phyloP scores from a whole-genome alignment of 2,329 filamentous ascomycete species.

The Zasmidium angulare region DNA sequence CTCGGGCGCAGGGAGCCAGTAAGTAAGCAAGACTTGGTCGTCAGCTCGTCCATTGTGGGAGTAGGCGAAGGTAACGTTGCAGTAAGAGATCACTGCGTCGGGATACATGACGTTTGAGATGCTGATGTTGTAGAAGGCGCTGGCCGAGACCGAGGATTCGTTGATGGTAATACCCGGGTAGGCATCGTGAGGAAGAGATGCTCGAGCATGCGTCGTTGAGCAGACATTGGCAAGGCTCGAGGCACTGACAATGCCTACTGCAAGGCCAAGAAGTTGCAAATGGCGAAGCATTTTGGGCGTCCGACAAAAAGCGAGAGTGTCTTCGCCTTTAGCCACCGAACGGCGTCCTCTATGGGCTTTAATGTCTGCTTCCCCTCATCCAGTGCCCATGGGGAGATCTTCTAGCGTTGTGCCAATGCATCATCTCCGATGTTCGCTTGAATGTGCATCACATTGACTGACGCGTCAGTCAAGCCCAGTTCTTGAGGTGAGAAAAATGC shows the following conservation, averaged over 20 bases:
- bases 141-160: conserved; percentile 39
- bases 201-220: conserved; percentile 15
- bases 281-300: background rate
- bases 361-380: background rate
- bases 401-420: background rate
- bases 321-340: background rate
- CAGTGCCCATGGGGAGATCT: background rate
- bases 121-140: conserved; percentile 36
- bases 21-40: conserved; percentile 38
- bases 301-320: background rate
- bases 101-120: conserved; percentile 31
- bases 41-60: conserved; percentile 42
- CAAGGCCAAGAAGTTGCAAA: background rate
- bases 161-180: conserved; percentile 40
- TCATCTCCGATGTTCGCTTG: background rate
- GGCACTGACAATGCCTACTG: background rate
- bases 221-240: conserved; percentile 17
- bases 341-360: too few relatives aligned
- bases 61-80: conserved; percentile 48
- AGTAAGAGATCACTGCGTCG: conserved; percentile 40
- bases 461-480: too few relatives aligned
- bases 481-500: too few relatives aligned
- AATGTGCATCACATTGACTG: too few relatives aligned
- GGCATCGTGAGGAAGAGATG: conserved; percentile 12
- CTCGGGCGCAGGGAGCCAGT: conserved; percentile 45